Evolutionary conservation across 2,329 filamentous ascomycete species (phyloP).

Genomic region (Ampelomyces quisqualis): DNA sequence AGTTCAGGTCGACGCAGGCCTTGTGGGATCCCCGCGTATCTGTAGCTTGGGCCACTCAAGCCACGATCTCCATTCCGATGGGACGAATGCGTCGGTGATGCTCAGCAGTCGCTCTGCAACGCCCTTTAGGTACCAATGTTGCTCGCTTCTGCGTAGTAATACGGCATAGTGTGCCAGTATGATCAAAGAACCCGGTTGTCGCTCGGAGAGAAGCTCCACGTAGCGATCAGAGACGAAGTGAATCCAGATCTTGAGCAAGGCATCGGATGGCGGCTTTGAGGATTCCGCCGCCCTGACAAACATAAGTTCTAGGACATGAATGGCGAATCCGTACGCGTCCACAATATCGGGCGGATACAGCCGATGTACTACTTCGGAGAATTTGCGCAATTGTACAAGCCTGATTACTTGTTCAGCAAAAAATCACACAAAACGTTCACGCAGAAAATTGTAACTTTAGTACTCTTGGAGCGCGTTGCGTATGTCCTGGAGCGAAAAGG

Average conservation of each 20-base stretch:
- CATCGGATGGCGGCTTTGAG: conserved; percentile 21
- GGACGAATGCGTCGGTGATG: conserved; percentile 28
- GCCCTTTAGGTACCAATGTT: conserved; percentile 32
- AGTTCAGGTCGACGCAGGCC: neutral
- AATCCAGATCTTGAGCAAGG: conserved; percentile 32
- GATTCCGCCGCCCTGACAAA: conserved; percentile 20
- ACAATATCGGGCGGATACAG: conserved; percentile 33
- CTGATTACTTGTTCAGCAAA: conserved; percentile 1
- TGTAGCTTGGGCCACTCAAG: conserved; percentile 34
- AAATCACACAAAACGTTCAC: too few relatives aligned
- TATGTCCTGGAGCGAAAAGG: too few relatives aligned
- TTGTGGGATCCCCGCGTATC: conserved; percentile 10
- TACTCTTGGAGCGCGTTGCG: too few relatives aligned
- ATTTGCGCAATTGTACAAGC: conserved; percentile 25
- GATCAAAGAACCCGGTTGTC: conserved; percentile 37
- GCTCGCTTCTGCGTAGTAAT: conserved; percentile 23
- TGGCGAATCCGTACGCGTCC: conserved; percentile 28
- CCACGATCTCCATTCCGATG: conserved; percentile 30
- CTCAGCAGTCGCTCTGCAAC: conserved; percentile 26
- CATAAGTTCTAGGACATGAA: conserved; percentile 23
- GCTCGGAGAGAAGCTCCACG: conserved; percentile 29
- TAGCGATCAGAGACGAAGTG: conserved; percentile 28
- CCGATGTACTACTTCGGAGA: conserved; percentile 25
- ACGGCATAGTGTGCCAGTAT: conserved; percentile 43
- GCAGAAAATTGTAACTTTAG: too few relatives aligned